Evolutionary conservation across 2,329 filamentous ascomycete genomes (phyloP), one percentile per base, ranked within the genome.

Genomic region (Boeremia lycopersici): DNA sequence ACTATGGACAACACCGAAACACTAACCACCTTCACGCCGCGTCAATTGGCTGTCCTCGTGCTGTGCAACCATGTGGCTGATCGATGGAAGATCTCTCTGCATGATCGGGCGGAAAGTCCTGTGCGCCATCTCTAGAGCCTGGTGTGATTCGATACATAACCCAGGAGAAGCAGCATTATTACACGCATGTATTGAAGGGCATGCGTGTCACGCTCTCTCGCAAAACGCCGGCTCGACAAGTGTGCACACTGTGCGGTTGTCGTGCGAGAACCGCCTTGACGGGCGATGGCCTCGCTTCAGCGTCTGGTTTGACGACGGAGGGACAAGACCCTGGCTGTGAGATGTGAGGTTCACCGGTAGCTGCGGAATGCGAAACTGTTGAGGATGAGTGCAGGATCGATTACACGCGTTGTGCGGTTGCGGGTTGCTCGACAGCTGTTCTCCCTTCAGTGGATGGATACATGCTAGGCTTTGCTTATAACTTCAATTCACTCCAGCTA

Each of bases 331-430:
- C 35, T 47, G 52, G 50, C 46, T 50, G 19, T 23, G 19, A 46
- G 47, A 46, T 36, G 42, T 49, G 46, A 50, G 35, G 17, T 45
- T 42, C 41, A 41, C 36, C 34, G 30, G 35, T 23, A 30, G 29
- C 17, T 26, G 30, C 35, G 41, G 46, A 38, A 42, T 42, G 35
- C 41, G 52, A 55, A 55, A 55, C 52, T 55, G 52, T 55, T 55
- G 52, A 34, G 52, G 45, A 17, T 26, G 41, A 46, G 41, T 36
- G 52, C 46, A 38, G 45, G 52, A 49, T 55, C 46, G 46, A 50
- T 35, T 42, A 36, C 25, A 44, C 46, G 25, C 30, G 30, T 43
- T 28, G 38, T 41, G 41, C 41, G 25, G 46, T 46, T 47, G 47
- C 36, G 46, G 52, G 42, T 55, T 55, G 46, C 47, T 50, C 47